These are phyloP conservation scores for Cordyceps cateniannulata DNA, from an alignment of 2,329 filamentous ascomycete species.

Conservation along the genomic window DNA sequence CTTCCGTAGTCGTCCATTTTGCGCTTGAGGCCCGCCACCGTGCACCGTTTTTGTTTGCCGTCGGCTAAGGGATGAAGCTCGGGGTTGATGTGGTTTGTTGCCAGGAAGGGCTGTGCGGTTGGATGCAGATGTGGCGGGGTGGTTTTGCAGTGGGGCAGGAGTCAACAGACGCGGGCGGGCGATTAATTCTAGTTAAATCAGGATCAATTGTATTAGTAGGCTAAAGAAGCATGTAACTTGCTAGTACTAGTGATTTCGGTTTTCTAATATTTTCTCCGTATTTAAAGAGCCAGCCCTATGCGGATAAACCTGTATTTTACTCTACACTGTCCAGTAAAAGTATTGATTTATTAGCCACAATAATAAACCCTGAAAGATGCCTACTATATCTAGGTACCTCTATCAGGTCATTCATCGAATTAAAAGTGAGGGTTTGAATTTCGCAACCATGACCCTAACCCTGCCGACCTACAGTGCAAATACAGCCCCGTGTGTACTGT, in stretches of 20 bases:
- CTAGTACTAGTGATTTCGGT: background rate
- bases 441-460: background rate
- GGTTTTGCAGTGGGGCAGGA: conserved; percentile 2
- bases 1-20: conserved; percentile 95
- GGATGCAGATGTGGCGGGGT: conserved; percentile 5
- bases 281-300: background rate
- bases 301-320: no score
- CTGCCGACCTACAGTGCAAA: background rate
- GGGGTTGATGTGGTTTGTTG: background rate
- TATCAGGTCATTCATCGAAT: no score
- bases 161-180: background rate
- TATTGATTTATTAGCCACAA: no score
- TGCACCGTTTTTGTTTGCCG: background rate
- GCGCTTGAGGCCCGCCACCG: conserved; percentile 5
- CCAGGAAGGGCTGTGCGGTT: background rate
- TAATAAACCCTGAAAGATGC: no score
- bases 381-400: no score
- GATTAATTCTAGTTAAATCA: background rate
- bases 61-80: conserved; percentile 6
- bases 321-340: no score
- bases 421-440: background rate
- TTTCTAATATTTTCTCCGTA: background rate
- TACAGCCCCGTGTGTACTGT: background rate
- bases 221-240: background rate
- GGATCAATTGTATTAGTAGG: background rate